Conservation (phyloP, 208 protist genomes). For the Trypanosoma rangeli region DNA sequence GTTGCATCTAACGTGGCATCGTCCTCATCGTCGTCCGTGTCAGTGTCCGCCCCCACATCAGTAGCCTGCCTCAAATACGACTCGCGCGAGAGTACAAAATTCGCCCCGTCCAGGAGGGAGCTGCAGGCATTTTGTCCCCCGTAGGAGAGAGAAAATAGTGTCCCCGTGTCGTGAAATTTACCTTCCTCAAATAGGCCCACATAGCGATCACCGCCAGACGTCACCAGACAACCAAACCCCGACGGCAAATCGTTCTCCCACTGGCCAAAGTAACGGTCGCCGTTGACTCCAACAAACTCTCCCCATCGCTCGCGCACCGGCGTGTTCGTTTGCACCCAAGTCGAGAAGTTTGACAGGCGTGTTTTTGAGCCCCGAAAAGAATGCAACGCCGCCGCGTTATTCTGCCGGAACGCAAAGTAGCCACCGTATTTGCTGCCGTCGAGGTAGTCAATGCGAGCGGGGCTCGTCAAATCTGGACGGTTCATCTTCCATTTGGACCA, state of each 20-base stretch:
- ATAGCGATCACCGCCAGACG: constrained; percentile 61
- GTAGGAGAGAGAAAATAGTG: constrained; percentile 43
- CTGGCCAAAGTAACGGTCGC: constrained; percentile 80
- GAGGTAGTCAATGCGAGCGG: constrained; percentile 55
- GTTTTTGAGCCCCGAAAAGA: constrained; percentile 4
- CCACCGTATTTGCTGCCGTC: constrained; percentile 68
- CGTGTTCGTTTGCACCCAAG: constrained; percentile 46
- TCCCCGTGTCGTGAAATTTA: constrained; percentile 68
- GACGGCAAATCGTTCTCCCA: constrained; percentile 63
- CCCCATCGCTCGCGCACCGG: constrained; percentile 59
- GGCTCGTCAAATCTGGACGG: constrained; percentile 49
- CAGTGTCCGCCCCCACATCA: neutral
- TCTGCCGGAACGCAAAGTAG: constrained; percentile 33
- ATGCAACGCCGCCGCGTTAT: constrained; percentile 17
- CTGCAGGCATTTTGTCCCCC: neutral
- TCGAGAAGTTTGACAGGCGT: constrained; percentile 55
- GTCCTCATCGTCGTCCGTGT: neutral
- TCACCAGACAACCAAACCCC: constrained; percentile 79
- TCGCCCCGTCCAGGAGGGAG: constrained; percentile 30
- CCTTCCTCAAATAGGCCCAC: constrained; percentile 53
- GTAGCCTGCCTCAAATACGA: neutral
- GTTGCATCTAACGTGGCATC: neutral
- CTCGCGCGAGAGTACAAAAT: constrained; percentile 12
- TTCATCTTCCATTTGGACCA: constrained; percentile 79
- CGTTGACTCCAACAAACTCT: constrained; percentile 49